Evolutionary conservation across 495 filamentous ascomycete species (phyloP), one percentile per base, ranked within the genome.

Genomic region (Penicillium bovifimosum): DNA sequence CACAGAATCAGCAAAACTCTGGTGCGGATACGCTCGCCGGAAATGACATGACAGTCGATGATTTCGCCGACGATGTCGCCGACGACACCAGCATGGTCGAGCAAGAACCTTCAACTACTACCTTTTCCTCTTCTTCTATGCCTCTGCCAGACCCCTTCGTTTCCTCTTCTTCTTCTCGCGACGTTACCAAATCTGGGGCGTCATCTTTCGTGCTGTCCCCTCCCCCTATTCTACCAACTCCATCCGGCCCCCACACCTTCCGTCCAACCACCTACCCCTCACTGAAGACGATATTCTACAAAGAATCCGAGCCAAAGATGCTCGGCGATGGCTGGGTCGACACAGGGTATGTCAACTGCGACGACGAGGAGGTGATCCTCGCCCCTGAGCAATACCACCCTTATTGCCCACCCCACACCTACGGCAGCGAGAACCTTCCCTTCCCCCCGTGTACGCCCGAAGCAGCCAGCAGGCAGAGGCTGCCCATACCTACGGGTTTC

Each of bases 401-500:
- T 24, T 68, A 64, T 29, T 61, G 66, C 9, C 54, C 66, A 9
- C 53, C 63, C 6, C 59, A 66, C 38, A 68, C 63, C 13, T 70
- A 71, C 41, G 59, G 55, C 1, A 65, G 66, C 27, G 49, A 63
- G 2, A 32, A 45, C 6, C 65, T 70, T 9, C 72, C 66, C 2
- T 54, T 46, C 8, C 71, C 70, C 11, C 71, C 70, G 41, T 68
- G 9, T 63, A 66, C 3, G 42, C 67, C 31, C 68, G 64, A 18
- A 60, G 63, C 0, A 28, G 56, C 3, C 50, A 66, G 5, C 67
- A 75, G 35, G 54, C 59, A 18, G 54, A 61, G n/a, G 61, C 47
- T 13, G 68, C 75, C 34, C 40, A 50, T 1, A 56, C 66, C 10
- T 66, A 68, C 44, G 71, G 74, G 0, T 76, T 65, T 48, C 72